These are phyloP conservation scores for Abrus precatorius DNA, from an alignment of 306 rosid species.

Conservation along the genomic window DNA sequence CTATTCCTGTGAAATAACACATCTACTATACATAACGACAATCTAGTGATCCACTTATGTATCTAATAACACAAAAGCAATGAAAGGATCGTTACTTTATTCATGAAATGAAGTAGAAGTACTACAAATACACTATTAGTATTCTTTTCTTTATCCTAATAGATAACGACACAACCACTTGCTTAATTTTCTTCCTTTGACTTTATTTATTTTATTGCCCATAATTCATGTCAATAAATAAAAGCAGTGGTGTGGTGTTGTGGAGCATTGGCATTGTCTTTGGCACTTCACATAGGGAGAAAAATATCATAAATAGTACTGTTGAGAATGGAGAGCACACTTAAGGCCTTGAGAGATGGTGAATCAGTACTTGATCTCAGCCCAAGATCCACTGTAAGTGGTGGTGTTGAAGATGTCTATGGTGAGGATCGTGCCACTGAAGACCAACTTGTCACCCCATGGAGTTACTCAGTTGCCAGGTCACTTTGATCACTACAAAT, in stretches of 20 bases:
- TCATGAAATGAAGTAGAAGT: neutral
- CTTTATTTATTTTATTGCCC: neutral
- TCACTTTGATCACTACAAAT: conserved; percentile 15
- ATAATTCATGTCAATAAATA: neutral
- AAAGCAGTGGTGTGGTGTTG: neutral
- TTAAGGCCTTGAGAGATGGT: conserved; percentile 66
- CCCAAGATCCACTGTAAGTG: conserved; percentile 70
- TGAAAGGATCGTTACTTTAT: neutral
- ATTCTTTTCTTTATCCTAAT: neutral
- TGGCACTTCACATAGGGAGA: neutral
- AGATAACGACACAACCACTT: conserved; percentile 8
- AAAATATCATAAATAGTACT: neutral
- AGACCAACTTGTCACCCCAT: conserved; percentile 82
- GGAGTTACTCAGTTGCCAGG: conserved; percentile 91
- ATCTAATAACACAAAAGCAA: neutral
- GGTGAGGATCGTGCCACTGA: conserved; percentile 85
- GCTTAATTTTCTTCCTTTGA: neutral
- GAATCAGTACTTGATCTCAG: conserved; percentile 69
- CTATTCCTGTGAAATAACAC: no score
- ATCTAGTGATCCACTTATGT: neutral
- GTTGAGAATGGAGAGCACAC: conserved; percentile 65
- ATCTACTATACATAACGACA: no score
- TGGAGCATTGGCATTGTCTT: neutral
- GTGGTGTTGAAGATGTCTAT: conserved; percentile 78
- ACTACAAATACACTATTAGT: neutral